A percentile compares a stretch with the other conserved stretches of the same genome.
phyloP scores from a whole-genome alignment of 31 red algal genomes.

The Asparagopsis taxiformis region DNA sequence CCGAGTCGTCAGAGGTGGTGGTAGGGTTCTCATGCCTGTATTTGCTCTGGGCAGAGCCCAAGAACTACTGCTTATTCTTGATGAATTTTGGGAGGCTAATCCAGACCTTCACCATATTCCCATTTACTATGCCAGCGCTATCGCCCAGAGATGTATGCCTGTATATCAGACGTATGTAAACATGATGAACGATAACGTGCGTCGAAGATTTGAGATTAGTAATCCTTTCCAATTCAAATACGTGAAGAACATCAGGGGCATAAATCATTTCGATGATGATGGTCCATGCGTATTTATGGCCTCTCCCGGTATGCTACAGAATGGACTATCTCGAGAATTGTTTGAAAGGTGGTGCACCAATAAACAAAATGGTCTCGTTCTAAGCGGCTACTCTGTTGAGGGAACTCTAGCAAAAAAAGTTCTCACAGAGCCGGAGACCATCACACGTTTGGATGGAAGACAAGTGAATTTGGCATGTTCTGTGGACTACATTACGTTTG shows the following conservation, averaged over 20 bases:
- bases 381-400: slow-evolving; percentile 98
- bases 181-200: slow-evolving; percentile 99
- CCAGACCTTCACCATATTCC: slow-evolving; percentile 89
- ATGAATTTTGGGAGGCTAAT: slow-evolving; percentile 99
- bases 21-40: slow-evolving; percentile 91
- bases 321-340: slow-evolving; percentile 87
- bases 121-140: slow-evolving; percentile 98
- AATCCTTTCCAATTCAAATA: slow-evolving; percentile 99
- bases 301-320: slow-evolving; percentile 99
- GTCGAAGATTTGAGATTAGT: slow-evolving; percentile 84
- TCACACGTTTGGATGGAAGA: slow-evolving; percentile 91
- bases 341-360: slow-evolving; percentile 98
- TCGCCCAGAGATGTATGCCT: slow-evolving; percentile 99
- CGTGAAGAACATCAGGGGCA: slow-evolving; percentile 87
- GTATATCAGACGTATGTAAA: slow-evolving; percentile 99
- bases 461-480: slow-evolving; percentile 86
- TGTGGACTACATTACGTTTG: slow-evolving; percentile 98
- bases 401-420: slow-evolving; percentile 99
- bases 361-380: slow-evolving; percentile 90
- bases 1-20: slow-evolving; percentile 89
- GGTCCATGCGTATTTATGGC: slow-evolving; percentile 99
- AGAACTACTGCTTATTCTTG: slow-evolving; percentile 98
- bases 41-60: slow-evolving; percentile 99
- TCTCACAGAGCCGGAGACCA: slow-evolving; percentile 83
- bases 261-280: slow-evolving; percentile 91